Evolutionary conservation across 2,329 filamentous ascomycete species (phyloP), one percentile per base, ranked within the genome.

Genomic region (Fusarium albosuccineum): DNA sequence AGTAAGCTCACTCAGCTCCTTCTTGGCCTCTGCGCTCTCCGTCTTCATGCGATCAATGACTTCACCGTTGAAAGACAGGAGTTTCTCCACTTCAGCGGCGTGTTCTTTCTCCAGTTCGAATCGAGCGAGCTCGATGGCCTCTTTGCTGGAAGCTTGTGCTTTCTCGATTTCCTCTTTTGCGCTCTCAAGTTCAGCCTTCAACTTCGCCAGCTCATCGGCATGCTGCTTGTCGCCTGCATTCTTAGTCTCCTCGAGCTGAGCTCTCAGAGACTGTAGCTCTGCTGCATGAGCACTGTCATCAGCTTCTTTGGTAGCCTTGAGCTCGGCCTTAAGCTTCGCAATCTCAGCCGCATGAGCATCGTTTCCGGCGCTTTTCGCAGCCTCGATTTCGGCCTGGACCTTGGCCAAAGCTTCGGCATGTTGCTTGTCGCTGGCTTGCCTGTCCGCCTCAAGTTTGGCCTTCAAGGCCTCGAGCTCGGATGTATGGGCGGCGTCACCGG

Each of bases 11-110:
- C 84, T 81, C 5, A 86, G 74, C 64, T 86, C 82, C 44, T 74
- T 78, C 62, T 78, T 77, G 11, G 76, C 75, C 29, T 78, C 76
- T 5, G 74, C 71, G 3, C 78, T 74, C 53, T 83, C 79, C 10
- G 74, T 70, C 75, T 81, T 82, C 70, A 82, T 72, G 33, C 70
- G 73, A 13, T 82, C 79, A 50, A 83, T 70, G 13, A 78, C 76
- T 57, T 84, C 80, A 5, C 78, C 76, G 64, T 85, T 81, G 55
- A 79, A 74, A 22, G 75, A 74, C 37, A 82, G 75, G 16, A 86
- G 74, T 66, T 83, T 82, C 67, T 85, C 81, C 26, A 87, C 76
- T 61, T 85, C 82, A 22, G 77, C 77, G 41, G 82, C 79, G 73
- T 84, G 79, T 70, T 78, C 80, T 36, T 79, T 76, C 64, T 84